Evolutionary conservation across 129 eudicot genomes (phyloP), one percentile per base, ranked within the genome.

Genomic region (Calendula officinalis): DNA sequence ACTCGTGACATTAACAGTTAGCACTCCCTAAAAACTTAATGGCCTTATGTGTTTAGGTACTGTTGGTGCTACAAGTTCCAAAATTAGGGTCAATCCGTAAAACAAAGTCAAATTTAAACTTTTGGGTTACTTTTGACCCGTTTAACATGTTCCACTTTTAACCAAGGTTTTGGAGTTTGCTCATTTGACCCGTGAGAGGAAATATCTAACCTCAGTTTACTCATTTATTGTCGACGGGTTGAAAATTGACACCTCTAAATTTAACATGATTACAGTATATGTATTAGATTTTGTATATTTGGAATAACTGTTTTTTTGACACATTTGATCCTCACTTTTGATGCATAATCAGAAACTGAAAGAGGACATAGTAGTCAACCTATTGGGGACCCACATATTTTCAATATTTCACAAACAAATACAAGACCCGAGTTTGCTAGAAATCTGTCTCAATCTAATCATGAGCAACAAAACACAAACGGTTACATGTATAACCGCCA

Each of bases 401-500:
- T 74, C 76, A 78, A 80, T 77, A 64, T 69, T 37, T 33, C 76
- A 12, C 89, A 76, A 58, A 38, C 85, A 70, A 66, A 53, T 75
- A 45, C 59, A 51, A 82, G 92, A 77, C 78, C 95, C 8, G 94
- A 78, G 57, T 78, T 71, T 57, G 49, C 70, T 67, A 84, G 57
- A 70, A 74, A 56, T 60, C 79, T 56, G 51, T 37, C 84, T 68
- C 84, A 78, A 14, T 51, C 80, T 67, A 84, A 79, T 41, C 71
- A 47, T 56, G 89, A 81, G 50, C 89, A 80, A 53, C 78, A 60
- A 66, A 71, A 77, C 80, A 70, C 67, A 37, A 82, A 84, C 80
- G 96, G 90, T 34, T 74, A 66, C 46, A 75, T 78, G 80, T 81
- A 82, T 73, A 82, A 78, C 7, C 80, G 70, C 43, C 86, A 56